Percentiles rank a stretch among this genome's conserved stretches.
Conservation (phyloP, 2,329 filamentous ascomycete species). For the Fusarium torulosum region DNA sequence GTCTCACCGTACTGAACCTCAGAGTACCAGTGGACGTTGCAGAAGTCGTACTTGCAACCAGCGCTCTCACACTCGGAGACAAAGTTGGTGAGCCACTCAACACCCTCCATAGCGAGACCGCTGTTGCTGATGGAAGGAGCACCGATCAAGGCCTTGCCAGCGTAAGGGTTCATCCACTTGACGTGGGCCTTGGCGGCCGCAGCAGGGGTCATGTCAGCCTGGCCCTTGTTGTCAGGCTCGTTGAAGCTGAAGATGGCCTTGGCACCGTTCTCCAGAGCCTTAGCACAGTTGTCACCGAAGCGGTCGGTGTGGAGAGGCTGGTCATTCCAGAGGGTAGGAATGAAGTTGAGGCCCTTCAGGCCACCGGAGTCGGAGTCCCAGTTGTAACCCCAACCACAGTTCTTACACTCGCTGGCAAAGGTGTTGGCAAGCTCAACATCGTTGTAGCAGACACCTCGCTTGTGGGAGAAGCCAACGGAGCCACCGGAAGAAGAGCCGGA, state of each 20-base stretch:
- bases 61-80: conserved; percentile 61
- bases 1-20: conserved; percentile 58
- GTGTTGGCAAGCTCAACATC: conserved; percentile 63
- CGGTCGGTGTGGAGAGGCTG: conserved; percentile 56
- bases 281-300: conserved; percentile 65
- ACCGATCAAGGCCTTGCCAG: conserved; percentile 66
- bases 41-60: conserved; percentile 69
- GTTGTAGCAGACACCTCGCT: conserved; percentile 80
- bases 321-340: conserved; percentile 75
- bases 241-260: conserved; percentile 76
- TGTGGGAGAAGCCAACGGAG: conserved; percentile 52
- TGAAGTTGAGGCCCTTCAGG: conserved; percentile 65
- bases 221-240: conserved; percentile 73
- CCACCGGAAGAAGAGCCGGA: conserved; percentile 20
- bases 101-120: conserved; percentile 61
- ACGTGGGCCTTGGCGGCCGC: conserved; percentile 66
- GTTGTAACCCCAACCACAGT: conserved; percentile 75
- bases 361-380: conserved; percentile 67
- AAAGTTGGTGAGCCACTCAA: conserved; percentile 68
- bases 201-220: conserved; percentile 69
- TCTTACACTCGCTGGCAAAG: conserved; percentile 60
- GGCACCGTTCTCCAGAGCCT: conserved; percentile 66
- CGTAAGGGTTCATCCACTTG: conserved; percentile 67
- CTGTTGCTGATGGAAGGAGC: conserved; percentile 74
- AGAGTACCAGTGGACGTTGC: conserved; percentile 75